A percentile compares a stretch with the other conserved stretches of the same genome.
Conservation (phyloP, 2,329 filamentous ascomycete species). For the Arthrobotrys sinensis region DNA sequence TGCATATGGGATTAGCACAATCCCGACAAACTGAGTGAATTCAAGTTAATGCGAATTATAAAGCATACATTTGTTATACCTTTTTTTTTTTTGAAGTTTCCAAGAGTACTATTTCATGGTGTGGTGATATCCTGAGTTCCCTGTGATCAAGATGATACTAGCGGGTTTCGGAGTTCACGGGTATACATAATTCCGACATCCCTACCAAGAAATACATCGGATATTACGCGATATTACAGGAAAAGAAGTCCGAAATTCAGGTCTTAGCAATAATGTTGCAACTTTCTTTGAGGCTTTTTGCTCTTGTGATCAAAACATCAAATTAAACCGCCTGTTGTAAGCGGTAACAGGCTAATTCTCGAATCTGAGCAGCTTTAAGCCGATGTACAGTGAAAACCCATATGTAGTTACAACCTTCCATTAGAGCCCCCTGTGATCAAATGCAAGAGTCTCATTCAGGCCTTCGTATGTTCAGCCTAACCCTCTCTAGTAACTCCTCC, state of each 20-base stretch:
- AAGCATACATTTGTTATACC: too few species aligned
- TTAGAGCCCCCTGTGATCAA: background rate
- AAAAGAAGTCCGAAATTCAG: too few species aligned
- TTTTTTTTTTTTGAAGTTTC: too few species aligned
- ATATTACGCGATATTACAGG: background rate
- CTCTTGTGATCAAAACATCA: background rate
- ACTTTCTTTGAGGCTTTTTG: too few species aligned
- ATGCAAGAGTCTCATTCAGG: background rate
- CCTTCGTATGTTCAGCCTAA: conserved; percentile 48
- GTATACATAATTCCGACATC: background rate
- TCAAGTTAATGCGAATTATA: too few species aligned
- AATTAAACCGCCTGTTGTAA: background rate
- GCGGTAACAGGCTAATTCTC: background rate
- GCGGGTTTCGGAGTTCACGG: background rate
- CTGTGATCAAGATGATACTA: too few species aligned
- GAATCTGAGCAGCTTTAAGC: too few species aligned
- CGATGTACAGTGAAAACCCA: too few species aligned
- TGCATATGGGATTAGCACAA: background rate
- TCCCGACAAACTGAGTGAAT: background rate
- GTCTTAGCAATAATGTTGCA: too few species aligned
- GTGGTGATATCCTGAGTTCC: too few species aligned
- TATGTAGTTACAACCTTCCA: too few species aligned
- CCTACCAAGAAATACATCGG: background rate
- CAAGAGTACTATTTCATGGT: too few species aligned
- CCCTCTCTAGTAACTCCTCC: conserved; percentile 45